Evolutionary conservation across 192 early-diverging fungal genomes (phyloP).

Genomic region (Coemansia sp.): DNA sequence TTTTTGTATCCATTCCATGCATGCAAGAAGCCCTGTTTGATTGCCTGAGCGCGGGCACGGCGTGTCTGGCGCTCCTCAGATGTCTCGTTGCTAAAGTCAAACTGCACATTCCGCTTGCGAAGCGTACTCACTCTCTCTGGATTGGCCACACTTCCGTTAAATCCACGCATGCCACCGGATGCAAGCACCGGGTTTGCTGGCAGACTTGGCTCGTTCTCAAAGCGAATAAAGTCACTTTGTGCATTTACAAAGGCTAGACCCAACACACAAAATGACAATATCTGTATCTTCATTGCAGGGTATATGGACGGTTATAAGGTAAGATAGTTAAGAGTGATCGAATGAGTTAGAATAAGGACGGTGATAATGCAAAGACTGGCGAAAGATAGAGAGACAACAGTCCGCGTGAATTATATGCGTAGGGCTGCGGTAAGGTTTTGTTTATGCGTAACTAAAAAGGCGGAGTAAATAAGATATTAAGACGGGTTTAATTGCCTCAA

Average conservation of each 20-base stretch:
- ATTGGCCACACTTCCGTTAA: conserved; percentile 16
- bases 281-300: conserved; percentile 10
- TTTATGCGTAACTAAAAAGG: no score
- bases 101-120: conserved; percentile 28
- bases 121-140: conserved; percentile 6
- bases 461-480: no score
- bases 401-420: no score
- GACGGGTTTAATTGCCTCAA: no score
- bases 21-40: conserved; percentile 61
- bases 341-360: no score
- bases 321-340: no score
- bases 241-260: conserved; percentile 4
- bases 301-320: no score
- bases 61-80: conserved; percentile 17
- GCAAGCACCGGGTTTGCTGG: not conserved
- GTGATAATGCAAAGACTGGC: not conserved
- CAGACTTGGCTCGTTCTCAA: not conserved
- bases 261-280: conserved; percentile 10
- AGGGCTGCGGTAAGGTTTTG: no score
- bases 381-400: not conserved
- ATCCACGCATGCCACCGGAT: conserved; percentile 13
- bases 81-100: conserved; percentile 29
- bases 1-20: conserved; percentile 76
- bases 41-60: conserved; percentile 34
- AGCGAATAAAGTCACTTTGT: not conserved